phyloP scores from a whole-genome alignment of 1,284 basidiomycete species.

The Phellinidium pouzarii region DNA sequence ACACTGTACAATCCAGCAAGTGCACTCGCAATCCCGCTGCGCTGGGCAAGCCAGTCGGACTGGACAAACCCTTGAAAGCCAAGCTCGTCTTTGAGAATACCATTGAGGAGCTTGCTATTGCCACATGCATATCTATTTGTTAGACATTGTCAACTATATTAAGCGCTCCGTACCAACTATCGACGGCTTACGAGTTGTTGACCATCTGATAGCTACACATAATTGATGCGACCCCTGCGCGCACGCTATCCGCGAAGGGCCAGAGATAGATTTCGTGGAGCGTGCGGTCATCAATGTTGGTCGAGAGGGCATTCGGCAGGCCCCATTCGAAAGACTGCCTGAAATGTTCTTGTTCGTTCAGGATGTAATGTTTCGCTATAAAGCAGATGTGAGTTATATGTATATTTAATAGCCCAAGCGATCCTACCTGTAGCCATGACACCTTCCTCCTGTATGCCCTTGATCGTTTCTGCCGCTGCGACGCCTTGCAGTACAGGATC shows the following conservation, averaged over 20 bases:
- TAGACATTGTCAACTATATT: background rate
- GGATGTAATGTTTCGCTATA: constrained; percentile 28
- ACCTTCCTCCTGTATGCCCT: constrained; percentile 40
- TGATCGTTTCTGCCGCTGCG: constrained; percentile 36
- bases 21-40: constrained; percentile 17
- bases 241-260: constrained; percentile 38
- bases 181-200: constrained; percentile 36
- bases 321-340: constrained; percentile 23
- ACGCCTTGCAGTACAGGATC: constrained; percentile 40
- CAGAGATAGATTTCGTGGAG: constrained; percentile 36
- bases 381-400: background rate
- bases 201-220: constrained; percentile 45
- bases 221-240: constrained; percentile 39
- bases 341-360: constrained; percentile 33
- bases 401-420: constrained; percentile 1
- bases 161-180: too few relatives aligned
- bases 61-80: constrained; percentile 27
- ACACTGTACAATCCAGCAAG: constrained; percentile 15
- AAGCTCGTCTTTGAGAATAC: constrained; percentile 42
- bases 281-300: constrained; percentile 41
- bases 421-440: constrained; percentile 39
- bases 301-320: constrained; percentile 25
- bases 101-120: constrained; percentile 41
- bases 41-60: constrained; percentile 25
- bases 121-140: constrained; percentile 33